Percentiles rank a stretch among this genome's conserved stretches.
phyloP scores from a whole-genome alignment of 306 rosid genomes.

The Astragalus membranaceus region DNA sequence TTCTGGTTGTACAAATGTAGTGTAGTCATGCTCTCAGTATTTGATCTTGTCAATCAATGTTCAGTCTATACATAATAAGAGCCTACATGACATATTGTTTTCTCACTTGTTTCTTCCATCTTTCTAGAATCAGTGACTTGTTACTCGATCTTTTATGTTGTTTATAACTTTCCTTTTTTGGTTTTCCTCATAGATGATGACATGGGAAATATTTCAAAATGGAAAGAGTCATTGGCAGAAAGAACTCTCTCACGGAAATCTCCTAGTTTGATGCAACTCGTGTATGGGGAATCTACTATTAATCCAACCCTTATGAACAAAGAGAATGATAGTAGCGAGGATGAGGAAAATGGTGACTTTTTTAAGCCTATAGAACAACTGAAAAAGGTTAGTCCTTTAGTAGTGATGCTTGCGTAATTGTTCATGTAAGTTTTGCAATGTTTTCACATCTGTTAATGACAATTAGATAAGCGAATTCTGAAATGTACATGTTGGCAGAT shows the following conservation, averaged over 20 bases:
- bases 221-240: slow-evolving; percentile 72
- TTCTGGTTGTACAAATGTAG: background rate
- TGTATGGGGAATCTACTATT: slow-evolving; percentile 61
- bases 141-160: background rate
- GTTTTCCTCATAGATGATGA: slow-evolving; percentile 28
- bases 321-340: slow-evolving; percentile 43
- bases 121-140: background rate
- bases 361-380: slow-evolving; percentile 71
- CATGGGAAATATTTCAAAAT: slow-evolving; percentile 72
- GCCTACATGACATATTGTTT: background rate
- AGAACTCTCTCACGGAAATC: slow-evolving; percentile 46
- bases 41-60: slow-evolving; percentile 3
- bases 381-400: slow-evolving; percentile 54
- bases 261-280: slow-evolving; percentile 76
- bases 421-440: background rate
- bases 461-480: background rate
- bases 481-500: background rate
- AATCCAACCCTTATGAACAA: slow-evolving; percentile 23
- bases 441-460: background rate
- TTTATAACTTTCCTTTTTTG: slow-evolving; percentile 16
- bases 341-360: slow-evolving; percentile 67
- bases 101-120: background rate
- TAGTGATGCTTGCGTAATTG: background rate
- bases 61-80: slow-evolving; percentile 2
- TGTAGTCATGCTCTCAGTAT: background rate